Conservation (phyloP, 495 filamentous ascomycete species). For the Hypoxylon fragiforme region DNA sequence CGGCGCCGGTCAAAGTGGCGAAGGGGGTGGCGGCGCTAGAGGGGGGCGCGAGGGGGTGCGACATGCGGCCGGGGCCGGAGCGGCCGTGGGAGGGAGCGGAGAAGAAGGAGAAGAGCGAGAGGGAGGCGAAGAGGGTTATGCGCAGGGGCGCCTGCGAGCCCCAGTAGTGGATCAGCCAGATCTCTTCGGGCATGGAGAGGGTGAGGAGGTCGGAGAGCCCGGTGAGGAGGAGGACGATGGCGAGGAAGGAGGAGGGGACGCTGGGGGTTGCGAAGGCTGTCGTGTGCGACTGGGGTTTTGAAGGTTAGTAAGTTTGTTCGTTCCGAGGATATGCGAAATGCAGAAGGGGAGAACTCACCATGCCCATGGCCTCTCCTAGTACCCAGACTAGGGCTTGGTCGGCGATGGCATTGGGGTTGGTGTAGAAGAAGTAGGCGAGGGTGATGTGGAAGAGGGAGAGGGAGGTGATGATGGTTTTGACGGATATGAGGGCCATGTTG, state of each 20-base stretch:
- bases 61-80: conserved; percentile 21
- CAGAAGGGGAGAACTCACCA: conserved; percentile 52
- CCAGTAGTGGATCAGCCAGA: conserved; percentile 65
- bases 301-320: conserved; percentile 10
- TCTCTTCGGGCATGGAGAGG: conserved; percentile 70
- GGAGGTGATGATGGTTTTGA: conserved; percentile 73
- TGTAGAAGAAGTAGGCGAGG: conserved; percentile 80
- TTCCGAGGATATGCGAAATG: background rate
- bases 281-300: conserved; percentile 41
- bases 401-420: conserved; percentile 65
- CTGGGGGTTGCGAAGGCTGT: conserved; percentile 64
- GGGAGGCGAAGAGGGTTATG: conserved; percentile 63
- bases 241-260: conserved; percentile 71
- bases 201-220: conserved; percentile 76
- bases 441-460: conserved; percentile 81
- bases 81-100: conserved; percentile 43
- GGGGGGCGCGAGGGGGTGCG: conserved; percentile 32
- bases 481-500: conserved; percentile 77
- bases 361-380: conserved; percentile 77
- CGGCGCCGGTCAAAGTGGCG: conserved; percentile 46
- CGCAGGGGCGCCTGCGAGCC: conserved; percentile 69
- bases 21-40: conserved; percentile 1
- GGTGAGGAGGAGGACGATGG: conserved; percentile 65
- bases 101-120: conserved; percentile 72
- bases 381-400: conserved; percentile 83